Evolutionary conservation across 805 yeast species (phyloP).

Genomic region (Ogataea angusta): DNA sequence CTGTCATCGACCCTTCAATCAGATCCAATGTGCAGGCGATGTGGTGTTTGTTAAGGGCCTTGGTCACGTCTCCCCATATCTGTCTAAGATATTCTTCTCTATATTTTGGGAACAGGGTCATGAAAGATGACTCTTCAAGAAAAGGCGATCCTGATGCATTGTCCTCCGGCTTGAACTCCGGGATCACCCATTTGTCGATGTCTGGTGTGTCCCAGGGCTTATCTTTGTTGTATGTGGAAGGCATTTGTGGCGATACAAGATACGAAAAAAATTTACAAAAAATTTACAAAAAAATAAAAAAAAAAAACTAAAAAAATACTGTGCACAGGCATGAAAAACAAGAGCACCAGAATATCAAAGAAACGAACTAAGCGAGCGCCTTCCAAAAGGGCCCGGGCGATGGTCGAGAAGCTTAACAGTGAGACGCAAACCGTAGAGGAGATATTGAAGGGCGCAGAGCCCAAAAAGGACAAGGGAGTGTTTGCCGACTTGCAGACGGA

Average conservation of each 20-base stretch:
- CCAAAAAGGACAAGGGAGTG: slow-evolving; percentile 18
- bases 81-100: slow-evolving; percentile 86
- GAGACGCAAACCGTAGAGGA: slow-evolving; percentile 23
- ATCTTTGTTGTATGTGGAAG: slow-evolving; percentile 88
- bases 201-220: slow-evolving; percentile 98
- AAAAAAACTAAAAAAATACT: background rate
- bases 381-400: slow-evolving; percentile 15
- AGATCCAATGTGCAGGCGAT: slow-evolving; percentile 83
- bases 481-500: slow-evolving; percentile 40
- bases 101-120: slow-evolving; percentile 94
- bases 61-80: slow-evolving; percentile 92
- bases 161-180: slow-evolving; percentile 87
- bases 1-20: slow-evolving; percentile 97
- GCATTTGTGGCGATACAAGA: slow-evolving; percentile 48
- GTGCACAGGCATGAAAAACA: slow-evolving; percentile 1
- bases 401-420: slow-evolving; percentile 28
- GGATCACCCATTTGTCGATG: slow-evolving; percentile 87
- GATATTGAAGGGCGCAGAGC: slow-evolving; percentile 9
- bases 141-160: slow-evolving; percentile 83
- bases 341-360: slow-evolving; percentile 4
- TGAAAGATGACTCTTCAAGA: slow-evolving; percentile 93
- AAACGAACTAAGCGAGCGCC: slow-evolving; percentile 4
- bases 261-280: slow-evolving; percentile 3
- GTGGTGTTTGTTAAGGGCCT: slow-evolving; percentile 66
- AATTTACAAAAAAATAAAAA: background rate